Conservation (phyloP, 768 basidiomycete genomes). For the Leccinum longicurvipes region DNA sequence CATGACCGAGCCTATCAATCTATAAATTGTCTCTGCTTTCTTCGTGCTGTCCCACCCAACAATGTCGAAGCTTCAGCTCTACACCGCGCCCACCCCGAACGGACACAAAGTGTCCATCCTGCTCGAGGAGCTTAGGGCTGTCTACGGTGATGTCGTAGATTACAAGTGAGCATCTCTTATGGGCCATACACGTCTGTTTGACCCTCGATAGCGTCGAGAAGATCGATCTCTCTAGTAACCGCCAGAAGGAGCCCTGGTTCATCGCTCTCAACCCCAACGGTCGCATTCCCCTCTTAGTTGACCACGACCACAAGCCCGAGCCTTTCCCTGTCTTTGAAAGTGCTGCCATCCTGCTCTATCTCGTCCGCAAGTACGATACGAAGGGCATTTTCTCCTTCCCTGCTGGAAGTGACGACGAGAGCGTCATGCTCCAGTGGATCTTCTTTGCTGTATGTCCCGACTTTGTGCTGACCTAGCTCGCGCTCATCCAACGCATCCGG, state of each 20-base stretch:
- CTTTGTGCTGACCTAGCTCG: background rate
- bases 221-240: constrained; percentile 58
- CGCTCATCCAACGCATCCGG: background rate
- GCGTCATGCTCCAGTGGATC: constrained; percentile 80
- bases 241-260: constrained; percentile 84
- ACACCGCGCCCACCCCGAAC: constrained; percentile 55
- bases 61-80: constrained; percentile 32
- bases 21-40: constrained; percentile 14
- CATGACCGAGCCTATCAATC: constrained; percentile 8
- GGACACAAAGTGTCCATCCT: constrained; percentile 48
- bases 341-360: constrained; percentile 80
- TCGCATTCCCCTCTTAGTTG: constrained; percentile 65
- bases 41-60: background rate
- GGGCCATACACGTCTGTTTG: background rate
- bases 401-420: constrained; percentile 55
- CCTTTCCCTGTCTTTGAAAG: constrained; percentile 73
- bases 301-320: constrained; percentile 48
- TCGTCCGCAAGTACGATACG: constrained; percentile 77
- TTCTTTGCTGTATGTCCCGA: constrained; percentile 63
- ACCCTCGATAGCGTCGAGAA: constrained; percentile 39
- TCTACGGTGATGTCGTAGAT: constrained; percentile 42
- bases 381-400: constrained; percentile 70
- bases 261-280: constrained; percentile 72
- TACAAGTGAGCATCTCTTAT: constrained; percentile 43
- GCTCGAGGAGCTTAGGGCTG: constrained; percentile 61